Base-by-base conservation (phyloP, 2,329 filamentous ascomycete genomes). In the Aspergillus sp. region DNA sequence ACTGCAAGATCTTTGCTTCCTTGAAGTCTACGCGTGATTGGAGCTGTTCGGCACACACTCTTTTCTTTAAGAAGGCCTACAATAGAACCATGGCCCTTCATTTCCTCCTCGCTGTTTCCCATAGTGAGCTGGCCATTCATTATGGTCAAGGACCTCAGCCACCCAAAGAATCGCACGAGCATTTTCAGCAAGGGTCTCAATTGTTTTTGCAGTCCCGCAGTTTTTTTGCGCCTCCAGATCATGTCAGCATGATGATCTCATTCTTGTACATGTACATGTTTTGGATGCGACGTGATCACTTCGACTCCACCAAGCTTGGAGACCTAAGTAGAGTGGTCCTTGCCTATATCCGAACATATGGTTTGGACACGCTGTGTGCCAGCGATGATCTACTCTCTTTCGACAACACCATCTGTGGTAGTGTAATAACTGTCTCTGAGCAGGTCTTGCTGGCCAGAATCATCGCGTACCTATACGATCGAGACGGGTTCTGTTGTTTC, bases 201-300 rank as follows among this genome's bases (percentile, higher is more conserved):
- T n/a, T 61, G 14, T 47, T 58, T 2, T 27, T 52, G 15, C 27
- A 58, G 9, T 21, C 52, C n/a, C 45, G 45, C 15, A 50, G 44
- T 21, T 43, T 48, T 5, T 48, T 39, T 24, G 48, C 48, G 9
- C n/a, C 56, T 15, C 37, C 52, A 7, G 52, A 61, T 24, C 59
- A 61, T 41, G 19, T 58, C 23, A 49, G 46, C 37, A 58, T 56
- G 43, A 50, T 61, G 52, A 56, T 61, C 14, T 61, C 58, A 4
- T 61, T 56, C 17, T 19, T 61, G 7, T 61, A 61, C 19, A 55
- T 56, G 39, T 61, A 56, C 31, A 52, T 58, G 52, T 61, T 61
- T 15, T 56, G 52, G 59, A 61, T 61, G 59, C 43, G 59, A 40
- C 27, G 56, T 2, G 52, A 57, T 31, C 40, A 19, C 4, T 52